These are phyloP conservation scores for Ophiostoma tasmaniense DNA, from an alignment of 2,329 filamentous ascomycete genomes.

Conservation along the genomic window DNA sequence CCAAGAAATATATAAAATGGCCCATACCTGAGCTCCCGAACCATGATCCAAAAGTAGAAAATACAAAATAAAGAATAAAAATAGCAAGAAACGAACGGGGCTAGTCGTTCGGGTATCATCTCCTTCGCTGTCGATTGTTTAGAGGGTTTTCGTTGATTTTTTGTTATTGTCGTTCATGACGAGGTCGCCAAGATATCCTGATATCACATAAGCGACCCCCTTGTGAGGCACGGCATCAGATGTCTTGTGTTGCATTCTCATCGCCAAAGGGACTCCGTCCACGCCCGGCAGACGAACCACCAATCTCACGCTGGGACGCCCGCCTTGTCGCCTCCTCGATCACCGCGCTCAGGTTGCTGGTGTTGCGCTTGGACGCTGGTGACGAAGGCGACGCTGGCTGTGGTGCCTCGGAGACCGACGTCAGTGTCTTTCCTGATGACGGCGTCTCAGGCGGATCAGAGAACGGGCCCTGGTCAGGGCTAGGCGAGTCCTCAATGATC, in stretches of 20 bases:
- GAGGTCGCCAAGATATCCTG: not conserved
- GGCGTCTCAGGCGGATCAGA: slow-evolving; percentile 40
- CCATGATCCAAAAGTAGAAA: not conserved
- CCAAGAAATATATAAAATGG: slow-evolving; percentile 1
- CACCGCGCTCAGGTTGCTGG: slow-evolving; percentile 45
- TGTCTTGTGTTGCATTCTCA: slow-evolving; percentile 48
- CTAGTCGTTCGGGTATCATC: not conserved
- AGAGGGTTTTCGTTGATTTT: not conserved
- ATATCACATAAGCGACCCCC: not conserved
- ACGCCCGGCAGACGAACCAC: slow-evolving; percentile 25
- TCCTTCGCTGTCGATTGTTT: not conserved
- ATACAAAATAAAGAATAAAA: slow-evolving; percentile 1
- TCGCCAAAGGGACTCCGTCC: slow-evolving; percentile 48
- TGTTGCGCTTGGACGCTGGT: slow-evolving; percentile 30
- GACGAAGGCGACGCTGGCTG: slow-evolving; percentile 18
- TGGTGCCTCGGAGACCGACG: not conserved
- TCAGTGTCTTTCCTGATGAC: not conserved
- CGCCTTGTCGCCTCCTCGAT: slow-evolving; percentile 44
- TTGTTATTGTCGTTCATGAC: not conserved
- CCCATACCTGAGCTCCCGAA: slow-evolving; percentile 1
- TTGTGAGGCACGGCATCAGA: slow-evolving; percentile 17
- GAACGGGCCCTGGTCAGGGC: slow-evolving; percentile 50
- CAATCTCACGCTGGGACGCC: slow-evolving; percentile 31
- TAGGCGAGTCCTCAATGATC: slow-evolving; percentile 42
- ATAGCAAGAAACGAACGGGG: slow-evolving; percentile 1